Percentiles rank a stretch among this genome's conserved stretches.
phyloP scores from a whole-genome alignment of 1,284 basidiomycete species.

The Coniferiporia sulphurascens region DNA sequence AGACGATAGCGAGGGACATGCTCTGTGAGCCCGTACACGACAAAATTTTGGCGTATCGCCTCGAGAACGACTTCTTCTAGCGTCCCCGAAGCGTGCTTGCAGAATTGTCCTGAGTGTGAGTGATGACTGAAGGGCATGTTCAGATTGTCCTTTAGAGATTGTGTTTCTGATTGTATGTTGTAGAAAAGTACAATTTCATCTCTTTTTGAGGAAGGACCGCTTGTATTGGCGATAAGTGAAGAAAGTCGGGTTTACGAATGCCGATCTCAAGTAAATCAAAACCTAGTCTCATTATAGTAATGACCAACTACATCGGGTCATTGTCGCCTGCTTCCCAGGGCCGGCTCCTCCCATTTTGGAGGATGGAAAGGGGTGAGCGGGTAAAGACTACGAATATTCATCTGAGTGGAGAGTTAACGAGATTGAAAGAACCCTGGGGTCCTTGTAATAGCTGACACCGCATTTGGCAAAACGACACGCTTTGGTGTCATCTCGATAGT shows the following conservation, averaged over 20 bases:
- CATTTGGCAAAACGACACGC: no score
- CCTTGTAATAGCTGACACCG: no score
- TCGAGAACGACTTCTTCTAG: constrained; percentile 78
- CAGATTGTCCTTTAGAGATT: background rate
- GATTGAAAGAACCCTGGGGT: no score
- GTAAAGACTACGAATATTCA: no score
- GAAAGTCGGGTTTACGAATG: background rate
- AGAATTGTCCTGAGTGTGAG: constrained; percentile 96
- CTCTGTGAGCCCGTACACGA: constrained; percentile 87
- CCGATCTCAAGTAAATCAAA: background rate
- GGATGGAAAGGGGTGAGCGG: no score
- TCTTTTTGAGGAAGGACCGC: background rate
- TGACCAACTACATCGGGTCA: background rate
- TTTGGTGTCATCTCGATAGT: no score
- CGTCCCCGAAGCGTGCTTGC: constrained; percentile 78
- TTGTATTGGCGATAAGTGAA: background rate
- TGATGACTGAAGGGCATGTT: constrained; percentile 87
- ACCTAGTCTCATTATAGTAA: background rate
- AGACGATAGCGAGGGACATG: constrained; percentile 85
- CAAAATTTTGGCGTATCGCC: constrained; percentile 77
- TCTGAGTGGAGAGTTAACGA: no score
- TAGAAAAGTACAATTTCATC: background rate
- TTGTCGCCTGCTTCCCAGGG: no score
- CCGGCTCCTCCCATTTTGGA: no score
- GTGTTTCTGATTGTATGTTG: background rate